phyloP scores from a whole-genome alignment of 1,139 yeast species.

The Sugiyamaella japonica region DNA sequence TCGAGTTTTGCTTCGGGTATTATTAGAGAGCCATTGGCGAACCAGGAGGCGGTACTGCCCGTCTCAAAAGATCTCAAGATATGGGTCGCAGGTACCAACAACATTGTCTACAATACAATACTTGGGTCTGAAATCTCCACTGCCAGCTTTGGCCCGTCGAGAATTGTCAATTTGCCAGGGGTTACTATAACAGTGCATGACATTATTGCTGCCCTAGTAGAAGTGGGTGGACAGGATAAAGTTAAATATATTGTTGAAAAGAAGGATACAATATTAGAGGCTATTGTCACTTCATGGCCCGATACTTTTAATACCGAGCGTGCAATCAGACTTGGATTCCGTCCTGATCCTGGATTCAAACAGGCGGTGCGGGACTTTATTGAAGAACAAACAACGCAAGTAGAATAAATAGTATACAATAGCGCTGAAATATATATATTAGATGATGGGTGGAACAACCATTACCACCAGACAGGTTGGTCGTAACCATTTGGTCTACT shows the following conservation, averaged over 20 bases:
- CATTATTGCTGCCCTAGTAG: slow-evolving; percentile 30
- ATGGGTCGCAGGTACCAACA: slow-evolving; percentile 28
- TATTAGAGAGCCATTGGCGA: slow-evolving; percentile 31
- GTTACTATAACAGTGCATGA: slow-evolving; percentile 30
- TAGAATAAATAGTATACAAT: not conserved
- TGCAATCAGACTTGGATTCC: slow-evolving; percentile 23
- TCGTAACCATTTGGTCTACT: slow-evolving; percentile 41
- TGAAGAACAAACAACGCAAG: slow-evolving; percentile 13
- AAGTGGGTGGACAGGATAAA: slow-evolving; percentile 24
- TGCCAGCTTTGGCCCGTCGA: slow-evolving; percentile 20
- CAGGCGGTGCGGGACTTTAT: slow-evolving; percentile 24
- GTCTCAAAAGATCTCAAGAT: slow-evolving; percentile 24
- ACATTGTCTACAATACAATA: slow-evolving; percentile 26
- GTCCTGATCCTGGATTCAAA: slow-evolving; percentile 24
- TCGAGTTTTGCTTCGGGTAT: slow-evolving; percentile 33
- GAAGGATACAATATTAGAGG: slow-evolving; percentile 21
- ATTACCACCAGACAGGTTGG: slow-evolving; percentile 35
- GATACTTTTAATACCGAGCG: slow-evolving; percentile 20
- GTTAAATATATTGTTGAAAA: slow-evolving; percentile 20
- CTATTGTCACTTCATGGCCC: slow-evolving; percentile 28
- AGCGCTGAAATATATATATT: not conserved
- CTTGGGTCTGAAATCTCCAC: slow-evolving; percentile 24
- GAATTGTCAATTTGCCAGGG: slow-evolving; percentile 32
- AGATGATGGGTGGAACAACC: too few species aligned
- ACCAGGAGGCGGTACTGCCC: slow-evolving; percentile 25